Conservation (phyloP, 805 yeast species). For the Priceomyces fermenticarens region DNA sequence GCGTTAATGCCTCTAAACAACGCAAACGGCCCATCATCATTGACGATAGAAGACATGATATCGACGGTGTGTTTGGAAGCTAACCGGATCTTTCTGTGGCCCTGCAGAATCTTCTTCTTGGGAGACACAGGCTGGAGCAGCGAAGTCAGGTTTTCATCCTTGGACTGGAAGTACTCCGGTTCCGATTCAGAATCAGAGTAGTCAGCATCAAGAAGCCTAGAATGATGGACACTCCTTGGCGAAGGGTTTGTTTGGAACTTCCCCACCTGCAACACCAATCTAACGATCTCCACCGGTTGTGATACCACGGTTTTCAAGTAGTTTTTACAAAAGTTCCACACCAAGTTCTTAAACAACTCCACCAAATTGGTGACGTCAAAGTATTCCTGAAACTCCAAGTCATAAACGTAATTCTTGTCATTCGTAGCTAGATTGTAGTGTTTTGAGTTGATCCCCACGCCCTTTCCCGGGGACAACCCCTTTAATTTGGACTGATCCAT, state of each 20-base stretch:
- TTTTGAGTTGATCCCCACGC: slow-evolving; percentile 13
- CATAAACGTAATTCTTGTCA: slow-evolving; percentile 45
- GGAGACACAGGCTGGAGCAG: neutral
- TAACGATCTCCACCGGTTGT: slow-evolving; percentile 86
- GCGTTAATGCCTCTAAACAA: slow-evolving; percentile 75
- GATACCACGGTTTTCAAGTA: slow-evolving; percentile 67
- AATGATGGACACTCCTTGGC: slow-evolving; percentile 7
- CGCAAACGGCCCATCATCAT: slow-evolving; percentile 71
- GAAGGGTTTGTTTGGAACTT: slow-evolving; percentile 37
- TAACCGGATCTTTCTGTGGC: slow-evolving; percentile 46
- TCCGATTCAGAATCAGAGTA: slow-evolving; percentile 19
- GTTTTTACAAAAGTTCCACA: slow-evolving; percentile 60
- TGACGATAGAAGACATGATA: slow-evolving; percentile 58
- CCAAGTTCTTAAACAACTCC: slow-evolving; percentile 54
- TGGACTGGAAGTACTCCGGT: slow-evolving; percentile 35
- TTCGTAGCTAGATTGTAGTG: slow-evolving; percentile 11
- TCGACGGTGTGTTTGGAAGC: slow-evolving; percentile 60
- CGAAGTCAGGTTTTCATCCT: neutral
- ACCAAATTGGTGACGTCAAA: slow-evolving; percentile 57
- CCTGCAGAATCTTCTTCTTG: slow-evolving; percentile 4
- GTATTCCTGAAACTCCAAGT: slow-evolving; percentile 64
- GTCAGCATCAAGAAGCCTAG: slow-evolving; percentile 14
- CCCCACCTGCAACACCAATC: slow-evolving; percentile 79
- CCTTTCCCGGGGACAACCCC: slow-evolving; percentile 13
- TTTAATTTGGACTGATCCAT: slow-evolving; percentile 12